phyloP scores from a whole-genome alignment of 129 eudicot species.

The Flaveria sonorensis region DNA sequence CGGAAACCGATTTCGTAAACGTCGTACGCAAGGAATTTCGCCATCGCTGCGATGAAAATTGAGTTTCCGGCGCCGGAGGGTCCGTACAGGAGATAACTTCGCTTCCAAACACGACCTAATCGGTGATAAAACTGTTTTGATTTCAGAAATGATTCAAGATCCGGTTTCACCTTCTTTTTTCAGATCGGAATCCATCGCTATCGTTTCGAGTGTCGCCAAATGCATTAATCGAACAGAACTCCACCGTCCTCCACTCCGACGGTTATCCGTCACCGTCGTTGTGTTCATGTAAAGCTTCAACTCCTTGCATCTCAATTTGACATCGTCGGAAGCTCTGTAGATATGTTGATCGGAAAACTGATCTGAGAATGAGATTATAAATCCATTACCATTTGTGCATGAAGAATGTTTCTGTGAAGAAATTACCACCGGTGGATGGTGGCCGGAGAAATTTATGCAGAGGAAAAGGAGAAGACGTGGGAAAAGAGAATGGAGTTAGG shows the following conservation, averaged over 20 bases:
- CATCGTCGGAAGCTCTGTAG: conserved; percentile 56
- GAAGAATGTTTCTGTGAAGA: background rate
- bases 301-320: conserved; percentile 49
- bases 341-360: conserved; percentile 40
- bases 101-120: conserved; percentile 83
- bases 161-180: conserved; percentile 54
- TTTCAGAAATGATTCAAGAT: conserved; percentile 62
- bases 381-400: no score
- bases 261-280: background rate
- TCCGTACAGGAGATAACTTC: conserved; percentile 78
- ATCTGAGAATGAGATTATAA: background rate
- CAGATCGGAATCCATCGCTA: conserved; percentile 74
- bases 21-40: conserved; percentile 55
- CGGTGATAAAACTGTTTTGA: conserved; percentile 82
- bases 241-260: conserved; percentile 57
- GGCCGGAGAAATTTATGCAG: conserved; percentile 5
- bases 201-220: conserved; percentile 68
- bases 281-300: conserved; percentile 47
- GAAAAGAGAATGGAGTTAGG: conserved; percentile 4
- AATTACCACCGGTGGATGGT: background rate
- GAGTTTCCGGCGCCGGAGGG: conserved; percentile 88
- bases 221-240: conserved; percentile 56
- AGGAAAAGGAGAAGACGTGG: background rate
- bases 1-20: conserved; percentile 64
- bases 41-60: conserved; percentile 73